Evolutionary conservation across 2,329 filamentous ascomycete genomes (phyloP).

Genomic region (Corynespora cassiicola): DNA sequence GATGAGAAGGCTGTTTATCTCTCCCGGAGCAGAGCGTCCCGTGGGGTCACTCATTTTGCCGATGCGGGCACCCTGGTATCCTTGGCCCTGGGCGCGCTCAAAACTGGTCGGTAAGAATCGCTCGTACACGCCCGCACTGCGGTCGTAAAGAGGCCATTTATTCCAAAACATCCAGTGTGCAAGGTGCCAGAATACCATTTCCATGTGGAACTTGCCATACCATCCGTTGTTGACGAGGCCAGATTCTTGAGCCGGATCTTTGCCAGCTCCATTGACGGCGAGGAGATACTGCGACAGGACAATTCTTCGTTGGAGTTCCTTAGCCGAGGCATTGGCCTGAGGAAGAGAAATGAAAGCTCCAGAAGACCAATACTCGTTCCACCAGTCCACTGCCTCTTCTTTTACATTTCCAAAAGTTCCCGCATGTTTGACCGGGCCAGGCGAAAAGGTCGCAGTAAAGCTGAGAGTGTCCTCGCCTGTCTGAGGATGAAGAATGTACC

Average conservation of each 20-base stretch:
- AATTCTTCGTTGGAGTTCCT: conserved; percentile 60
- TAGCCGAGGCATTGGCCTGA: conserved; percentile 47
- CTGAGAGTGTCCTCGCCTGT: conserved; percentile 28
- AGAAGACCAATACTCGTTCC: conserved; percentile 57
- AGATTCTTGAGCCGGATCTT: conserved; percentile 55
- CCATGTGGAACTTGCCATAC: conserved; percentile 64
- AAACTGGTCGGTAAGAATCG: conserved; percentile 52
- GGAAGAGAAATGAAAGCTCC: conserved; percentile 62
- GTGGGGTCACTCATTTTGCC: conserved; percentile 66
- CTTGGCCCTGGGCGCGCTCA: conserved; percentile 44
- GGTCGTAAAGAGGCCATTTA: conserved; percentile 53
- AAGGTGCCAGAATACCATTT: conserved; percentile 63
- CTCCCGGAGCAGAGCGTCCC: conserved; percentile 62
- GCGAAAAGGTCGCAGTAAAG: conserved; percentile 32
- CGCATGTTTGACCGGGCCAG: conserved; percentile 40
- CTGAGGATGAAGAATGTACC: conserved; percentile 48
- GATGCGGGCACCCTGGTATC: conserved; percentile 54
- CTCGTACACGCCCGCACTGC: conserved; percentile 57
- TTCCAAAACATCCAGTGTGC: conserved; percentile 60
- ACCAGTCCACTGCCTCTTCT: conserved; percentile 50
- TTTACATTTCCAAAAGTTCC: conserved; percentile 29
- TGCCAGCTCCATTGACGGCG: conserved; percentile 59
- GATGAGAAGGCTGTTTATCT: conserved; percentile 66
- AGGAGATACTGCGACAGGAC: conserved; percentile 62
- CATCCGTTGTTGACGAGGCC: conserved; percentile 62